Base-by-base conservation (phyloP, 441 rosid genomes). In the Lepidium campestre region DNA sequence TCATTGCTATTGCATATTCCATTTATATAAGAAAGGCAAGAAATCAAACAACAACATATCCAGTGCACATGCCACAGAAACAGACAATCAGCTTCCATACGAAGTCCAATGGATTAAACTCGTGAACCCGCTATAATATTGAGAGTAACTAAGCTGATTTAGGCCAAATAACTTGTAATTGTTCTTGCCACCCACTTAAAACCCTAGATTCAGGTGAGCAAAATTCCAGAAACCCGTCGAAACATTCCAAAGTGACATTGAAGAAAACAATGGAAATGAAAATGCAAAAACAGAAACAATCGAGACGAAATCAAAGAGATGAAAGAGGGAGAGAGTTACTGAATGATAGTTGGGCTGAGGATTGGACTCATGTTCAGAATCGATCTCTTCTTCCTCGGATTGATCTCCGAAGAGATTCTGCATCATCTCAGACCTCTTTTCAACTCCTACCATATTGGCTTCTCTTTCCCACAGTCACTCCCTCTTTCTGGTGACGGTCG, bases 371-470 rank as follows among this genome's bases (percentile, higher is more conserved):
- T 91, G 97, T 71, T 89, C 98, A 72, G 98, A 94, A 75, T 94
- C 97, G 62, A 91, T 65, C 75, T 85, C 90, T 70, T 81, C 97
- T 62, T 93, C 98, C 75, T 87, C 96, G 29, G 96, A 89, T 70
- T 91, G 91, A 68, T 93, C 95, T 53, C 99, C 99, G 85, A 93
- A 93, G 22, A 91, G 83, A 59, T 91, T 86, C 75, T 89, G 96
- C 99, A 91, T 91, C 97, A 93, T 91, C 92, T 82, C 82, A 44
- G 80, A 88, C 82, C 99, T 81, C 81, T 87, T 91, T 81, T 89
- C 98, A 23, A 34, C 70, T 37, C 42, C 50, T 12, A 87, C 93
- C 92, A 86, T 85, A 69, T 65, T 78, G 37, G 25, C 54, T 57
- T 39, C 57, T 39, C 35, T 45, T 62, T 25, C 65, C 47, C 44